Percentiles rank a stretch among this genome's conserved stretches.
Evolutionary conservation across 805 yeast species (phyloP).

Genomic region (Cyberlindnera sargentensis): DNA sequence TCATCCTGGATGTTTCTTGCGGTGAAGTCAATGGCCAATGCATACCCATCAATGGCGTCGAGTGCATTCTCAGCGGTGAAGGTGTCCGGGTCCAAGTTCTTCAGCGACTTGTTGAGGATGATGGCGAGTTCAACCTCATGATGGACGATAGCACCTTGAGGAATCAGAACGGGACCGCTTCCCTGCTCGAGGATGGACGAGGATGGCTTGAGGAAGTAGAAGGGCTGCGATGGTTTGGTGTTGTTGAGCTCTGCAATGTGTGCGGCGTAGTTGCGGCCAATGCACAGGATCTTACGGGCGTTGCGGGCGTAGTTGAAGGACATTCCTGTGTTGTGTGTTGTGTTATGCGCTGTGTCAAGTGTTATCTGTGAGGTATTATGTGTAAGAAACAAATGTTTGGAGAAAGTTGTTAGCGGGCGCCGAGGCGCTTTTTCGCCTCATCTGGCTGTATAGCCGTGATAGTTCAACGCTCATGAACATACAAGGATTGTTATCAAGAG

Average conservation of each 20-base stretch:
- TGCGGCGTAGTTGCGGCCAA: slow-evolving; percentile 96
- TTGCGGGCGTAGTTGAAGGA: slow-evolving; percentile 41
- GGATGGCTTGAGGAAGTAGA: slow-evolving; percentile 86
- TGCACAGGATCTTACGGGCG: slow-evolving; percentile 81
- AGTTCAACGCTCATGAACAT: too few relatives aligned
- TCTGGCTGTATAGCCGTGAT: too few relatives aligned
- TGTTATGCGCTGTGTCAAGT: too few relatives aligned
- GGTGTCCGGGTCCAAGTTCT: slow-evolving; percentile 47
- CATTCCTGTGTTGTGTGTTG: slow-evolving; percentile 1
- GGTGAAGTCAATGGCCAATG: slow-evolving; percentile 87
- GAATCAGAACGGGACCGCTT: slow-evolving; percentile 75
- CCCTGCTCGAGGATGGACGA: slow-evolving; percentile 63
- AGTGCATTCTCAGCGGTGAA: slow-evolving; percentile 64
- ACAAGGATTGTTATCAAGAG: too few relatives aligned
- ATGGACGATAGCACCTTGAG: slow-evolving; percentile 73
- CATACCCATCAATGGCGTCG: slow-evolving; percentile 78
- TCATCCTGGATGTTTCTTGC: slow-evolving; percentile 95
- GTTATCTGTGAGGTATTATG: too few relatives aligned
- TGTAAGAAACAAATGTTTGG: too few relatives aligned
- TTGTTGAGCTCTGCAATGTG: slow-evolving; percentile 89
- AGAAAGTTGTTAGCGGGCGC: too few relatives aligned
- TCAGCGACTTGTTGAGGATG: slow-evolving; percentile 55
- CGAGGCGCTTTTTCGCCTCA: too few relatives aligned
- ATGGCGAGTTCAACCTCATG: slow-evolving; percentile 93
- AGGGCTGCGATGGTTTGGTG: slow-evolving; percentile 75